Base-by-base conservation (phyloP, 257 asterid species). In the Asclepias syriaca region DNA sequence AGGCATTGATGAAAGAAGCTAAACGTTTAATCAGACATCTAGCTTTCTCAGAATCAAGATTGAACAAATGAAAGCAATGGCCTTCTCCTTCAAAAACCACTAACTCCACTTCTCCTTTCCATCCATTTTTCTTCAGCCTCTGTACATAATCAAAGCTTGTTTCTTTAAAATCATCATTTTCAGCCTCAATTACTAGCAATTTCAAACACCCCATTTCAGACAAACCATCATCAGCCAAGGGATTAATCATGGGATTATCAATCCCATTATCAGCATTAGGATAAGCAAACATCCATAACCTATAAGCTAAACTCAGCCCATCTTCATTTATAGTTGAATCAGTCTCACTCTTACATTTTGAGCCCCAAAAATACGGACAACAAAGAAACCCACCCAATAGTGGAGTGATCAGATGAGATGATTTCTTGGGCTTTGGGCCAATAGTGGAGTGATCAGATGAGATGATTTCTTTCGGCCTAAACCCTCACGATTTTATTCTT, bases 31-130 rank as follows among this genome's bases (percentile, higher is more conserved):
- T 77, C 40, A 77, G 5, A 59, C 19, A 27, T 19, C 21, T 77
- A 9, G 75, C 50, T 2, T 72, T 77, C 54, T 77, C 70, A 34
- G 77, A 11, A 1, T 77, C 46, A 56, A 68, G 55, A 49, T 55
- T 21, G 39, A 53, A 72, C n/a, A 77, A 8, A 32, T 77, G 77
- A 21, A 77, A 77, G 59, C 77, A 72, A 66, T 77, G 81, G 34
- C 8, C 77, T 63, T 77, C 81, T 46, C 78, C 81, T 68, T 72
- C 61, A 50, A 77, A 78, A 27, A 67, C 71, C 68, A 72, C 64
- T 45, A 73, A 32, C 13, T 77, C 74, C 19, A 77, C 58, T 59
- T 72, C 77, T 1, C 81, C 78, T 39, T 68, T 68, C 81, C 81
- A 77, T 22, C 72, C 80, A 43, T 61, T 68, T 15, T 24, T 55